These are phyloP conservation scores for Selaginella moellendorffii DNA, from an alignment of 75 land plant species.

Conservation along the genomic window DNA sequence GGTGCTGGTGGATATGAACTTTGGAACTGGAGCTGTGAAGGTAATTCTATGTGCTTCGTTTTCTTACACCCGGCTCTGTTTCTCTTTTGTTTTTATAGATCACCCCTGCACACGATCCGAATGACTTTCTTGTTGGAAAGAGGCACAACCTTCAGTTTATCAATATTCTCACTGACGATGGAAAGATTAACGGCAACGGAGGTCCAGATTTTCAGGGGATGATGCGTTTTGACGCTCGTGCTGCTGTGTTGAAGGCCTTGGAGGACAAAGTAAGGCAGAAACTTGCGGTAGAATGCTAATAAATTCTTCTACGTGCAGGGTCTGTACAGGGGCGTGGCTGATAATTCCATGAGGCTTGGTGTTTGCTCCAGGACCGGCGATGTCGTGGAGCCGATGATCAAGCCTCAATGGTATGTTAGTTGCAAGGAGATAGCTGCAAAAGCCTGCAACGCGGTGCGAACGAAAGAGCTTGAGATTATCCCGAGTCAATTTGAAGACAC, in stretches of 20 bases:
- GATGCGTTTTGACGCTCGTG: slow-evolving; percentile 84
- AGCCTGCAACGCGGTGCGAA: slow-evolving; percentile 69
- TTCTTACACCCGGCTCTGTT: too few species aligned
- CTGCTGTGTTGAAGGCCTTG: slow-evolving; percentile 49
- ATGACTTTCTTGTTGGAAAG: slow-evolving; percentile 90
- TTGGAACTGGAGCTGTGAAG: slow-evolving; percentile 99
- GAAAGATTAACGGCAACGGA: slow-evolving; percentile 71
- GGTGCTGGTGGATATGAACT: slow-evolving; percentile 63
- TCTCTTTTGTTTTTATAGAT: slow-evolving; percentile 64
- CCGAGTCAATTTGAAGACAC: slow-evolving; percentile 66
- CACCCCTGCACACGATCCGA: slow-evolving; percentile 98
- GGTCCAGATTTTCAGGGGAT: slow-evolving; percentile 65
- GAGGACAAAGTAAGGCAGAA: slow-evolving; percentile 41
- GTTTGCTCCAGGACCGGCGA: slow-evolving; percentile 82
- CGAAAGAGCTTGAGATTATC: slow-evolving; percentile 59
- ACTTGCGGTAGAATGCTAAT: slow-evolving; percentile 5
- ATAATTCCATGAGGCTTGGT: slow-evolving; percentile 88
- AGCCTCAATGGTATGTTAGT: slow-evolving; percentile 94
- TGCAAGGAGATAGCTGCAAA: slow-evolving; percentile 61
- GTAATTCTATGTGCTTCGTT: slow-evolving; percentile 24
- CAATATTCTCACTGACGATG: slow-evolving; percentile 90
- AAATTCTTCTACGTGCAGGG: slow-evolving; percentile 33
- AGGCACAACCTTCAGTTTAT: slow-evolving; percentile 79
- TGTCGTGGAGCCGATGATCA: slow-evolving; percentile 84
- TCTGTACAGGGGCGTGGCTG: slow-evolving; percentile 56